Base-by-base conservation (phyloP, 2,329 filamentous ascomycete species). In the Chaetoscypha palmicola region DNA sequence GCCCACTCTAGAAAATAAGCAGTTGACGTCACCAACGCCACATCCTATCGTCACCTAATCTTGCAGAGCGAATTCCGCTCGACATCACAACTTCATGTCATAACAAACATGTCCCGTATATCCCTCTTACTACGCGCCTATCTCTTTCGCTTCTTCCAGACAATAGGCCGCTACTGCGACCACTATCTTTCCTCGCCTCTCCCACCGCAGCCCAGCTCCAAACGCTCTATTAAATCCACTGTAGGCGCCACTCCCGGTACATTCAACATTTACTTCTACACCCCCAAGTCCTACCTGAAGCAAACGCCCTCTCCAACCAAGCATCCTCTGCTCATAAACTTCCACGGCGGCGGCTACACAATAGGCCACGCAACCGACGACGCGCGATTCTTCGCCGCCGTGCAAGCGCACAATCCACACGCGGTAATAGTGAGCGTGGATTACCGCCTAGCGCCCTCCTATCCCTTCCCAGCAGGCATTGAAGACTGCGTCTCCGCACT, bases 311-410 rank as follows among this genome's bases (percentile, higher is more conserved):
- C 30, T 5, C 4, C 11, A 12, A 38, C 43, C 8, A 49, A 35
- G 17, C 43, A 49, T 30, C 63, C 78, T 0, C 71, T 73, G 12
- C 66, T 83, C 28, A 66, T 83, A 51, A 79, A 81, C 57, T 79
- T 79, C 54, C 79, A 83, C 56, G 79, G 79, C 24, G 80, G 79
- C 20, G 79, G 79, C 12, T 82, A 79, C 63, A 74, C 48, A 9
- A 64, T 81, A 21, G 79, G 79, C 16, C 66, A 69, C 40, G 75
- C 72, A 5, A 74, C 72, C 7, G 75, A 82, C 55, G 79, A 82
- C 50, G 71, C 74, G 5, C 70, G 76, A 12, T 81, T 76, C 66
- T 73, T 71, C 9, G 68, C 71, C 4, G 64, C 69, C 31, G 70
- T 78, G 4, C 62, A 73, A 34, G 63, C 72, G 35, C 68, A 74